Conservation (phyloP, 371 early-diverging fungal species). For the Mortierella sp. region DNA sequence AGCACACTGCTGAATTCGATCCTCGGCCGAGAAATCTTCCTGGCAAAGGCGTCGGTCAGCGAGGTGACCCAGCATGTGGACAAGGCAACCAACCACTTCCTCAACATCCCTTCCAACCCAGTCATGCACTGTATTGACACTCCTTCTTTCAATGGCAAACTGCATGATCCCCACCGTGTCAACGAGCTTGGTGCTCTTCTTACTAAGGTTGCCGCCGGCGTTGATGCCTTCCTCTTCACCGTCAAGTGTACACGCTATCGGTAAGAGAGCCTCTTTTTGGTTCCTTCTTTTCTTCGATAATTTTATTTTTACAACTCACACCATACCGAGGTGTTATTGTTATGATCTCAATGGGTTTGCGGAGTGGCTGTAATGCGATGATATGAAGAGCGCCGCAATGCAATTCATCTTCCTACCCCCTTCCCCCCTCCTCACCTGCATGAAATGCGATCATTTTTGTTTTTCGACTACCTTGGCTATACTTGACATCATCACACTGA, state of each 20-base stretch:
- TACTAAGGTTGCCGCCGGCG: slow-evolving; percentile 39
- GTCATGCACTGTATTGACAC: slow-evolving; percentile 58
- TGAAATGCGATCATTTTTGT: neutral
- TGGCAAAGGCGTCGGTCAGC: slow-evolving; percentile 51
- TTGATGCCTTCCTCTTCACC: slow-evolving; percentile 55
- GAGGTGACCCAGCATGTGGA: slow-evolving; percentile 51
- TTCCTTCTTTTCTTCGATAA: neutral
- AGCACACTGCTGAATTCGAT: slow-evolving; percentile 32
- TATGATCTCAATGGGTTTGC: neutral
- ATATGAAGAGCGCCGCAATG: neutral
- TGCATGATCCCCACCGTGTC: slow-evolving; percentile 42
- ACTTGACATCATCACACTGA: neutral
- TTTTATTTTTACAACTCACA: neutral
- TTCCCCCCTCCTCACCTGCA: neutral
- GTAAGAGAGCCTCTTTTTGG: slow-evolving; percentile 12
- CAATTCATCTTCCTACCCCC: neutral
- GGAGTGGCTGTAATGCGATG: neutral
- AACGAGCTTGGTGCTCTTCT: slow-evolving; percentile 44
- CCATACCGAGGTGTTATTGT: neutral
- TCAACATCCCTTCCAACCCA: slow-evolving; percentile 47
- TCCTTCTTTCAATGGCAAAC: slow-evolving; percentile 54
- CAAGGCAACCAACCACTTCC: slow-evolving; percentile 46
- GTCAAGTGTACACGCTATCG: slow-evolving; percentile 59
- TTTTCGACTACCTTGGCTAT: neutral
- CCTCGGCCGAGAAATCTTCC: slow-evolving; percentile 50